Conservation (phyloP, 192 early-diverging fungal species). For the Jimgerdemannia flammicorona region DNA sequence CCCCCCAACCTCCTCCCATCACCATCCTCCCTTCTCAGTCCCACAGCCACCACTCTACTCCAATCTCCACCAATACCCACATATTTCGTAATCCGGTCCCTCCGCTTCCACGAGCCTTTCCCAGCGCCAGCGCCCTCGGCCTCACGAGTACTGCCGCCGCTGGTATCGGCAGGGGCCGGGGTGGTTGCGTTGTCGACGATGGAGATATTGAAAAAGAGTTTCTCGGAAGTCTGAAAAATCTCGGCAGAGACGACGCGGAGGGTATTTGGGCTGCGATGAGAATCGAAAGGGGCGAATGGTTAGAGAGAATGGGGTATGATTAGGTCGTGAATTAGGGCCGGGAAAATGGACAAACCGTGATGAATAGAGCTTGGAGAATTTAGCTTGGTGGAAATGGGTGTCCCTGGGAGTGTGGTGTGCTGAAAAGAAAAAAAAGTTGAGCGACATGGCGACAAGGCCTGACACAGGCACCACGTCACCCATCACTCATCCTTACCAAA, state of each 20-base stretch:
- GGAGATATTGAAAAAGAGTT: neutral
- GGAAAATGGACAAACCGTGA: neutral
- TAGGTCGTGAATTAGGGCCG: neutral
- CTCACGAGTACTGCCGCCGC: neutral
- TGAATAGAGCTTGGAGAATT: neutral
- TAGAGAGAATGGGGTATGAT: neutral
- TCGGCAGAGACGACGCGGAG: conserved; percentile 1
- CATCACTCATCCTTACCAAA: too few species aligned
- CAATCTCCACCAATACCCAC: neutral
- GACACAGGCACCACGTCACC: too few species aligned
- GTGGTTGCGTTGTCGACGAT: neutral
- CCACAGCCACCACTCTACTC: neutral
- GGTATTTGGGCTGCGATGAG: neutral
- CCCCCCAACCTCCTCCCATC: too few species aligned
- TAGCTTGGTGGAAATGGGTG: neutral
- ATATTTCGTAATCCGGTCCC: neutral
- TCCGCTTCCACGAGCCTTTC: neutral
- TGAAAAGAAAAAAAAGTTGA: neutral
- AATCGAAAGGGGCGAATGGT: neutral
- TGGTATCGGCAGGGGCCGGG: neutral
- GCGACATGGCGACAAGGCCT: too few species aligned
- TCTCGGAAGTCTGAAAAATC: conserved; percentile 1
- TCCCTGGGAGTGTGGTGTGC: neutral
- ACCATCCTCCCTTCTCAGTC: neutral
- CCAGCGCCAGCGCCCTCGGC: too few species aligned